These are phyloP conservation scores for Testicularia cyperi DNA, from an alignment of 1,284 basidiomycete species.

Conservation along the genomic window DNA sequence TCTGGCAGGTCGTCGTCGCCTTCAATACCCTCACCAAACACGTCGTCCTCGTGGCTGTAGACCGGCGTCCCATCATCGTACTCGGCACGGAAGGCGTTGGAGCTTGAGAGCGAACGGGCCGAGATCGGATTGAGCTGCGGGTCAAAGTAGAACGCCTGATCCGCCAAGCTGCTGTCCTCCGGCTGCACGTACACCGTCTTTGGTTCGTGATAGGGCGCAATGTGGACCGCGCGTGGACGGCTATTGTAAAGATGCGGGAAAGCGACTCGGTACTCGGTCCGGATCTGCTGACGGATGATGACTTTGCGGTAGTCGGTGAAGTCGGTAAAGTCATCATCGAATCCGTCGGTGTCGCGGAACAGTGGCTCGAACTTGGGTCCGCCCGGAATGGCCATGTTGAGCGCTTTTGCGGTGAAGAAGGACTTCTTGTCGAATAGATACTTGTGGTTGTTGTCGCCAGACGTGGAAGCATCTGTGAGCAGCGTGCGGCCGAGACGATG, in stretches of 20 bases:
- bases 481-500: slow-evolving; percentile 93
- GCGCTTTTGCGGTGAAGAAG: slow-evolving; percentile 92
- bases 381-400: slow-evolving; percentile 98
- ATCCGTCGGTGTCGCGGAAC: slow-evolving; percentile 86
- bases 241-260: slow-evolving; percentile 99
- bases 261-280: slow-evolving; percentile 98
- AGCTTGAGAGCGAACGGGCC: slow-evolving; percentile 39
- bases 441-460: slow-evolving; percentile 73
- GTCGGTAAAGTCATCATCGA: slow-evolving; percentile 99
- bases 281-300: slow-evolving; percentile 96
- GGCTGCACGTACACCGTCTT: slow-evolving; percentile 99
- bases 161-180: slow-evolving; percentile 96
- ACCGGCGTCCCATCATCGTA: slow-evolving; percentile 53
- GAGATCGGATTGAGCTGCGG: slow-evolving; percentile 79
- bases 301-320: slow-evolving; percentile 99
- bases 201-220: slow-evolving; percentile 87
- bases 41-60: slow-evolving; percentile 82
- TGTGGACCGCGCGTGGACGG: slow-evolving; percentile 87
- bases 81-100: slow-evolving; percentile 40
- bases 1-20: slow-evolving; percentile 62
- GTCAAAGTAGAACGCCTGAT: slow-evolving; percentile 99
- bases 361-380: slow-evolving; percentile 81
- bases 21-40: slow-evolving; percentile 81
- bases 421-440: slow-evolving; percentile 97
- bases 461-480: slow-evolving; percentile 80